phyloP scores from a whole-genome alignment of 2,329 filamentous ascomycete genomes.

The Pseudocercospora cruenta region DNA sequence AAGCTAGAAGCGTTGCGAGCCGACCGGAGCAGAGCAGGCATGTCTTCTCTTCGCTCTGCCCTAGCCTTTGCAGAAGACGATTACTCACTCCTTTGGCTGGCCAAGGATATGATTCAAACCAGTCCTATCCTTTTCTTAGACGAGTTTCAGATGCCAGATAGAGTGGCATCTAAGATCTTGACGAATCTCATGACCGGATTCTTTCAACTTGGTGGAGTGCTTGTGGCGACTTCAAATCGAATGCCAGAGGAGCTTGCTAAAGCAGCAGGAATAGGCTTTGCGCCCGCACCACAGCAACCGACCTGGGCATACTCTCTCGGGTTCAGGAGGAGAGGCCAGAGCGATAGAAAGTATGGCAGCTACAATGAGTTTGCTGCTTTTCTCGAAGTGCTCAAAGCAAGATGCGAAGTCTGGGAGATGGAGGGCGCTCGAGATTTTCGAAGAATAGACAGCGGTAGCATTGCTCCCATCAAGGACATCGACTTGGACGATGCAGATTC shows the following conservation, averaged over 20 bases:
- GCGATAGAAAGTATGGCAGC: conserved; percentile 58
- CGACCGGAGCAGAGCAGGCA: conserved; percentile 31
- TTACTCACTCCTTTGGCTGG: conserved; percentile 73
- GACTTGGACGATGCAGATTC: conserved; percentile 19
- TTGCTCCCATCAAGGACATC: conserved; percentile 28
- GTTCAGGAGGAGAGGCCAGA: conserved; percentile 36
- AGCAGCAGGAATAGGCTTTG: conserved; percentile 71
- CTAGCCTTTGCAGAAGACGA: conserved; percentile 50
- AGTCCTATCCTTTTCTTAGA: conserved; percentile 79
- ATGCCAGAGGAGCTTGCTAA: conserved; percentile 82
- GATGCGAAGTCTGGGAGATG: conserved; percentile 85
- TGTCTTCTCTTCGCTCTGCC: conserved; percentile 13
- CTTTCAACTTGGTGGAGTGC: conserved; percentile 79
- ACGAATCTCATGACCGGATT: conserved; percentile 78
- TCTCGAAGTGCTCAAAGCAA: conserved; percentile 72
- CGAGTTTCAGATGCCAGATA: conserved; percentile 81
- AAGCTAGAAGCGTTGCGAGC: conserved; percentile 68
- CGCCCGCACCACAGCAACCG: conserved; percentile 57
- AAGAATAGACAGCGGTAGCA: conserved; percentile 56
- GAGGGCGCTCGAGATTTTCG: conserved; percentile 72
- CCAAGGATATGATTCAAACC: conserved; percentile 73
- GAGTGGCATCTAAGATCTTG: conserved; percentile 76
- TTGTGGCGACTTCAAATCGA: conserved; percentile 79
- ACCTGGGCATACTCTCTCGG: conserved; percentile 45
- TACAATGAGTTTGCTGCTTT: conserved; percentile 77